A percentile compares a stretch with the other conserved stretches of the same genome.
Conservation (phyloP, 2,329 filamentous ascomycete species). For the Aspergillus versicolor region DNA sequence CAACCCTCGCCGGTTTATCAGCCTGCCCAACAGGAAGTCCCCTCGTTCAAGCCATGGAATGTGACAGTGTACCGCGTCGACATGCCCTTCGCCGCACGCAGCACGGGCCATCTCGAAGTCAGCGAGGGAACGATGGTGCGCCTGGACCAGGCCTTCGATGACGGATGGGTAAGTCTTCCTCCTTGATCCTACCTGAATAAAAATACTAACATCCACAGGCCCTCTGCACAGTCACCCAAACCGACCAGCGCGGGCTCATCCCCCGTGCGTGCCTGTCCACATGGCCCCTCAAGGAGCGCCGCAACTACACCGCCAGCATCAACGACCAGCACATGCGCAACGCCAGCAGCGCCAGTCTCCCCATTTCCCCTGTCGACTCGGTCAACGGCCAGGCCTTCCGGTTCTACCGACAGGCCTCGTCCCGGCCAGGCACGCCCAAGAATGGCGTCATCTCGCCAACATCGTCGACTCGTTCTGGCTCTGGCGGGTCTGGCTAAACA, state of each 20-base stretch:
- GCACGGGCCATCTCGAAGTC: not conserved
- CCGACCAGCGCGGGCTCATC: not conserved
- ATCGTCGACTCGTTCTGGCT: too few species aligned
- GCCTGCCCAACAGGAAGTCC: not conserved
- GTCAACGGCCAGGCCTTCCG: not conserved
- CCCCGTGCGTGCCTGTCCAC: not conserved
- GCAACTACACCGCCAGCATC: not conserved
- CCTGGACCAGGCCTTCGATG: not conserved
- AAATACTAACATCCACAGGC: not conserved
- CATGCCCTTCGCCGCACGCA: not conserved
- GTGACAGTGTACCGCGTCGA: not conserved
- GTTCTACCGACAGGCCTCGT: not conserved
- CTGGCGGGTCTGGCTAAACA: too few species aligned
- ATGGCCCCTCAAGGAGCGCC: not conserved
- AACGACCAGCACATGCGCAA: not conserved
- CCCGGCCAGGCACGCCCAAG: not conserved
- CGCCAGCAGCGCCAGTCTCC: not conserved
- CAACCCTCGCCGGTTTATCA: not conserved
- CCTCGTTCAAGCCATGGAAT: not conserved
- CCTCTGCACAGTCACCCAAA: not conserved
- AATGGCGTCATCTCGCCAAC: too few species aligned
- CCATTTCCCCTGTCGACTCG: not conserved
- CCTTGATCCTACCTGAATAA: too few species aligned
- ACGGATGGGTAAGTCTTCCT: not conserved
- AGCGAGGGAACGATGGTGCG: not conserved